These are phyloP conservation scores for Chaetomium strumarium DNA, from an alignment of 2,329 filamentous ascomycete genomes.

Conservation along the genomic window DNA sequence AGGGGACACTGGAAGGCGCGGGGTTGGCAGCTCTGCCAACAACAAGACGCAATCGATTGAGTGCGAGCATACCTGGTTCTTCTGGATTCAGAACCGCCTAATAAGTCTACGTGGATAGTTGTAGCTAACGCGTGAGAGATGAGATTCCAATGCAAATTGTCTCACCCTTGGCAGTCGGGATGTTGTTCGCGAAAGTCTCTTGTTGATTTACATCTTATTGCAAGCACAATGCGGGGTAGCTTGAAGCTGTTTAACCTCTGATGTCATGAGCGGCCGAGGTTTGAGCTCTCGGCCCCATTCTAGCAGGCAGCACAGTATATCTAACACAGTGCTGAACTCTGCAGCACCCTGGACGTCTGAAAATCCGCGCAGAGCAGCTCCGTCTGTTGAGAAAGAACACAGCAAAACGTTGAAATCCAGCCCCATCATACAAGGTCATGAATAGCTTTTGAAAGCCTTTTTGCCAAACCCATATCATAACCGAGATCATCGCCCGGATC, in stretches of 20 bases:
- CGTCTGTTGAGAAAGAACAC: too few relatives aligned
- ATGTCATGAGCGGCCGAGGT: not conserved
- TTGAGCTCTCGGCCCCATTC: not conserved
- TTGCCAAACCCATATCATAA: too few relatives aligned
- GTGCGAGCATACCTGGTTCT: constrained; percentile 14
- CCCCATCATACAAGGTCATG: too few relatives aligned
- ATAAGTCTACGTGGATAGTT: not conserved
- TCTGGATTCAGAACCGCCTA: not conserved
- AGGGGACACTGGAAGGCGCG: constrained; percentile 3
- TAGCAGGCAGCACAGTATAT: too few relatives aligned
- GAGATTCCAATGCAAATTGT: not conserved
- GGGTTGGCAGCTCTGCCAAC: constrained; percentile 8
- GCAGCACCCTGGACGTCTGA: too few relatives aligned
- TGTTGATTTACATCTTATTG: not conserved
- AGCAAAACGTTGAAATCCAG: too few relatives aligned
- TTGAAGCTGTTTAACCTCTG: not conserved
- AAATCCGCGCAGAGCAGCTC: too few relatives aligned
- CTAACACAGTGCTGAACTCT: too few relatives aligned
- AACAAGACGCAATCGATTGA: constrained; percentile 17
- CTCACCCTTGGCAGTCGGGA: not conserved
- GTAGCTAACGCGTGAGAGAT: not conserved
- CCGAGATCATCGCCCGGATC: too few relatives aligned
- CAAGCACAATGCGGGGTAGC: not conserved
- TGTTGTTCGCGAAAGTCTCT: not conserved
- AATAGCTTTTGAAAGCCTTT: too few relatives aligned